Base-by-base conservation (phyloP, 2,329 filamentous ascomycete genomes). In the Cladosporium austrohemisphaericum region DNA sequence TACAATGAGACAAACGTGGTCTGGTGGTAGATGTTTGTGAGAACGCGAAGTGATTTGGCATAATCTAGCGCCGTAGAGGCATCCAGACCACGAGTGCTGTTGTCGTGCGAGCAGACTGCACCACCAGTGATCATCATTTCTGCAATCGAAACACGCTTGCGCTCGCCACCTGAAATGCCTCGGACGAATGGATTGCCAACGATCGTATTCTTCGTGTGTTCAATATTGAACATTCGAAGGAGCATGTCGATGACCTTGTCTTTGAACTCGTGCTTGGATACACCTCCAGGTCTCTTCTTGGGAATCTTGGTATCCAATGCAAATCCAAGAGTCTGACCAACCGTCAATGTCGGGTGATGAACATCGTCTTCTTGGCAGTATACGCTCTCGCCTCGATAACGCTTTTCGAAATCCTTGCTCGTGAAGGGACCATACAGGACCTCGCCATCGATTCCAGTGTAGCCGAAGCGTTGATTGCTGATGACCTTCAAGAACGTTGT, bases 201-300 rank as follows among this genome's bases (percentile, higher is more conserved):
- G 23, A 92, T 81, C 0, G 91, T 96, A 64, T 90, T 80, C 44
- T 81, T 79, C 0, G 89, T 94, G 67, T 95, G 89, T 66, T 91
- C 86, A 47, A 95, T 95, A 64, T 92, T 93, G 75, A 95, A 94
- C 86, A 94, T 93, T 62, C 88, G 88, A 44, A 95, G 74, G 52
- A 95, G 75, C 60, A 85, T 80, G 14, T 81, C 77, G 53, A 91
- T 73, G 50, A 94, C 82, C 58, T 83, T 81, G 32, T 86, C 76
- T 71, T 91, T 91, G 73, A 92, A 92, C 13, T 86, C 83, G 5
- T 70, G 66, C 65, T 86, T 86, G 31, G 79, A 83, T 58, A 93
- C 77, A 18, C 87, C 88, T 3, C 77, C 80, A 0, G 88, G 86
- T 38, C 88, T 77, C 67, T 91, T 90, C 13, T 85, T 84, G 5